Conservation (phyloP, 2,329 filamentous ascomycete species). For the Cercospora sp. region DNA sequence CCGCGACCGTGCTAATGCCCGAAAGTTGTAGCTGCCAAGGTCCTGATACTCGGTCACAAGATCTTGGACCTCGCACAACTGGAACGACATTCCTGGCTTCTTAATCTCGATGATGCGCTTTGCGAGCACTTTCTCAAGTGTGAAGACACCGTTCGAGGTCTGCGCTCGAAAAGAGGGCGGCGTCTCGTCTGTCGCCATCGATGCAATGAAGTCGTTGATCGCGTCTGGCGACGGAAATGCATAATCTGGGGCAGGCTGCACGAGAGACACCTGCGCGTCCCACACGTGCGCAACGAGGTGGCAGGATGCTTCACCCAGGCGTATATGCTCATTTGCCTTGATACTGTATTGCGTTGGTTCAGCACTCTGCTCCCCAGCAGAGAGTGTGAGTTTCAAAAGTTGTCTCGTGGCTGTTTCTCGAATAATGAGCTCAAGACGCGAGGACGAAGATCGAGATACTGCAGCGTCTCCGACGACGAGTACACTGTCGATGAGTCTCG, state of each 20-base stretch:
- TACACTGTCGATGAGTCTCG: neutral
- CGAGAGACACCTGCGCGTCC: slow-evolving; percentile 22
- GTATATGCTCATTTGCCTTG: slow-evolving; percentile 13
- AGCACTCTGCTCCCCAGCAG: neutral
- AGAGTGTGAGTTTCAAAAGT: slow-evolving; percentile 17
- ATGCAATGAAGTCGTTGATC: slow-evolving; percentile 24
- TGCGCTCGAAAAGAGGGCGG: slow-evolving; percentile 20
- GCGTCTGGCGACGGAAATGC: slow-evolving; percentile 7
- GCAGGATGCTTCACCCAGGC: slow-evolving; percentile 15
- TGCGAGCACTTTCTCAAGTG: slow-evolving; percentile 17
- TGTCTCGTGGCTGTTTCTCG: slow-evolving; percentile 15
- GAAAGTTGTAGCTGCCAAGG: slow-evolving; percentile 17
- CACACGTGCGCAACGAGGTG: slow-evolving; percentile 26
- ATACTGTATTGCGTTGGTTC: slow-evolving; percentile 14
- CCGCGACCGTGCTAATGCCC: slow-evolving; percentile 13
- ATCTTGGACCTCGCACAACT: slow-evolving; percentile 19
- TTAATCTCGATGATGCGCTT: slow-evolving; percentile 18
- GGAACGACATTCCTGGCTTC: slow-evolving; percentile 13
- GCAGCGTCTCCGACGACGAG: neutral
- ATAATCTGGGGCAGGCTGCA: slow-evolving; percentile 12
- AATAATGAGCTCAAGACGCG: slow-evolving; percentile 13
- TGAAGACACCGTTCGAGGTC: slow-evolving; percentile 7
- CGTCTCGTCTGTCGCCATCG: slow-evolving; percentile 18
- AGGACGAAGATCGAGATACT: neutral
- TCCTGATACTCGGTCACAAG: slow-evolving; percentile 13